A percentile compares a stretch with the other conserved stretches of the same genome.
Evolutionary conservation across 2,329 filamentous ascomycete species (phyloP).

Genomic region (Aspergillus amoenus): DNA sequence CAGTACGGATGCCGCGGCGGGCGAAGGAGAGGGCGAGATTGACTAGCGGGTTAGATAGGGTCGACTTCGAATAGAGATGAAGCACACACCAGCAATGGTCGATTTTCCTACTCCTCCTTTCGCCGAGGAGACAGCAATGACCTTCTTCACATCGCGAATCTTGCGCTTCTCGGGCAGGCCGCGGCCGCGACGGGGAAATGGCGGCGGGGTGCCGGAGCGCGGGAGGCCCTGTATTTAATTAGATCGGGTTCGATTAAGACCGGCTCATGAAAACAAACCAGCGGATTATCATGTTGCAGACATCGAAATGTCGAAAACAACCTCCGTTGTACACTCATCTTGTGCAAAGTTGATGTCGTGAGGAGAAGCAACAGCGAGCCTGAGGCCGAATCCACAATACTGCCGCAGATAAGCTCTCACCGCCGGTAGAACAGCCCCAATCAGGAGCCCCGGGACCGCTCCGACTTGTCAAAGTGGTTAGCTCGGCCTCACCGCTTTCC

Average conservation of each 20-base stretch:
- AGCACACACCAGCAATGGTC: slow-evolving; percentile 71
- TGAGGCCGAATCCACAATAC: slow-evolving; percentile 14
- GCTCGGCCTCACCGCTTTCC: slow-evolving; percentile 17
- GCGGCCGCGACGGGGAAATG: slow-evolving; percentile 67
- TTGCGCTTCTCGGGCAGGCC: slow-evolving; percentile 77
- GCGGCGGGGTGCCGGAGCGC: slow-evolving; percentile 66
- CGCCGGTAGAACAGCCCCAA: slow-evolving; percentile 14
- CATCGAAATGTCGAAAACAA: slow-evolving; percentile 57
- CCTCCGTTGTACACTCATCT: slow-evolving; percentile 32
- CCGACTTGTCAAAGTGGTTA: background rate
- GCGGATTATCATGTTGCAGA: slow-evolving; percentile 79
- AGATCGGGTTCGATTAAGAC: background rate
- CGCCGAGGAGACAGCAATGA: slow-evolving; percentile 95
- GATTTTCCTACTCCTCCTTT: slow-evolving; percentile 99
- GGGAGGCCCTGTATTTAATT: slow-evolving; percentile 73
- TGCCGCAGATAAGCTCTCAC: slow-evolving; percentile 21
- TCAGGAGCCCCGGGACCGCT: background rate
- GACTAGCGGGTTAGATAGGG: slow-evolving; percentile 32
- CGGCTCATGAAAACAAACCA: slow-evolving; percentile 54
- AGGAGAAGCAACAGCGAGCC: background rate
- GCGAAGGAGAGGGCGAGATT: slow-evolving; percentile 89
- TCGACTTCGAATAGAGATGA: no score
- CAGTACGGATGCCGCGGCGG: slow-evolving; percentile 73
- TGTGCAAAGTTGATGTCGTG: background rate
- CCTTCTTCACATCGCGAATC: slow-evolving; percentile 81